Conservation (phyloP, 345 rosid genomes). For the Hibiscus trionum region DNA sequence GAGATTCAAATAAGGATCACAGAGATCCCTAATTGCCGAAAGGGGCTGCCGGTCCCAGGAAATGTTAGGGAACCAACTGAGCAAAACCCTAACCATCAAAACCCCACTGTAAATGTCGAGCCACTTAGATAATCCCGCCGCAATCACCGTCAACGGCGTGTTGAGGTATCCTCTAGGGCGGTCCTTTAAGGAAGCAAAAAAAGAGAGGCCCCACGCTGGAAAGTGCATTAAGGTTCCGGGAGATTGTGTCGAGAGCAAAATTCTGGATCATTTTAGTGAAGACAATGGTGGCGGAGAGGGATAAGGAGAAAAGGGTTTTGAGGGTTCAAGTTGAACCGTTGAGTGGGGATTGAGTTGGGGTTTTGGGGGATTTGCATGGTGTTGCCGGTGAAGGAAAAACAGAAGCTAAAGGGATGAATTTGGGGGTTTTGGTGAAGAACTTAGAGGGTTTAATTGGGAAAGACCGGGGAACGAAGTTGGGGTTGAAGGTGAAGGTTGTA, state of each 20-base stretch:
- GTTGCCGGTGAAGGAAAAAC: not conserved
- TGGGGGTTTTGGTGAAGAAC: slow-evolving; percentile 6
- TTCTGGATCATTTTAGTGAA: slow-evolving; percentile 25
- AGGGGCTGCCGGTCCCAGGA: slow-evolving; percentile 90
- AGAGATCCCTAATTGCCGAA: slow-evolving; percentile 71
- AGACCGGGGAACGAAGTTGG: not conserved
- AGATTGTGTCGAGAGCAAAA: slow-evolving; percentile 17
- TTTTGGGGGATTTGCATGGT: not conserved
- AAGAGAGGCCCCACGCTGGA: slow-evolving; percentile 38
- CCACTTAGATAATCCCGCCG: slow-evolving; percentile 82
- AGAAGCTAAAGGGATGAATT: slow-evolving; percentile 19
- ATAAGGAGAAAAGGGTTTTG: slow-evolving; percentile 27
- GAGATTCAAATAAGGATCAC: slow-evolving; percentile 82
- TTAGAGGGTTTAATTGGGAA: slow-evolving; percentile 7
- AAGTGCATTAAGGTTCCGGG: not conserved
- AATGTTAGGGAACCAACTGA: slow-evolving; percentile 91
- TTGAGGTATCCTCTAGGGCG: slow-evolving; percentile 46
- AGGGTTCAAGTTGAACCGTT: slow-evolving; percentile 37
- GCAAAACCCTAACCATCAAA: slow-evolving; percentile 43
- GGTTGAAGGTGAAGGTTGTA: not conserved
- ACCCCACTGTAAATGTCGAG: slow-evolving; percentile 83
- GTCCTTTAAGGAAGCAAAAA: slow-evolving; percentile 57
- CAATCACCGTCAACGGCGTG: slow-evolving; percentile 78
- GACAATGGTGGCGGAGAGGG: slow-evolving; percentile 20
- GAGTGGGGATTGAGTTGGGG: slow-evolving; percentile 15